Conservation (phyloP, 2,329 filamentous ascomycete genomes). For the Elsinoe necatrix region DNA sequence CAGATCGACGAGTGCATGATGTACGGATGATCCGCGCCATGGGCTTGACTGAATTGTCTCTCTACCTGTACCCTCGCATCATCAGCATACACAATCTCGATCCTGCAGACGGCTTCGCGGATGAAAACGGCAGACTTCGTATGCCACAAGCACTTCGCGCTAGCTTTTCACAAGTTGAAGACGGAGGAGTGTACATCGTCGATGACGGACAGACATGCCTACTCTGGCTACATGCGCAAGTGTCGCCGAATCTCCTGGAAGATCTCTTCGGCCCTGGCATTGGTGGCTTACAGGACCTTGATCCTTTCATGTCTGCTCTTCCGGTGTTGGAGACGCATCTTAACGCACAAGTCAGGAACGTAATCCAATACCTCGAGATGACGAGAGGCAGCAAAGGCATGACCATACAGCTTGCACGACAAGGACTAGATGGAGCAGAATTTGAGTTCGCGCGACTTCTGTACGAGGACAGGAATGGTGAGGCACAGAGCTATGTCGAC, state of each 20-base stretch:
- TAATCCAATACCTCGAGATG: conserved; percentile 75
- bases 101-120: conserved; percentile 84
- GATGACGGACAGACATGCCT: conserved; percentile 91
- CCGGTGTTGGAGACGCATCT: conserved; percentile 85
- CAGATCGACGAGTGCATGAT: conserved; percentile 83
- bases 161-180: conserved; percentile 79
- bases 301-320: conserved; percentile 70
- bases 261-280: conserved; percentile 82
- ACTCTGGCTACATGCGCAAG: conserved; percentile 85
- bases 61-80: conserved; percentile 93
- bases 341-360: conserved; percentile 89
- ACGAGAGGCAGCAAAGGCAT: conserved; percentile 79
- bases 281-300: conserved; percentile 62
- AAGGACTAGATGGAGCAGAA: conserved; percentile 89
- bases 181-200: conserved; percentile 86
- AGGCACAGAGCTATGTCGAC: conserved; percentile 96
- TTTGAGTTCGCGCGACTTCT: conserved; percentile 90
- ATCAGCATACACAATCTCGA: conserved; percentile 84
- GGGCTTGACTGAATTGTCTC: conserved; percentile 72
- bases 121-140: conserved; percentile 77
- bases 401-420: conserved; percentile 80
- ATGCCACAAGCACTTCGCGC: conserved; percentile 74
- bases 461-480: conserved; percentile 92
- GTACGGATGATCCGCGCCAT: conserved; percentile 84
- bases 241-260: conserved; percentile 80